Percentiles rank a stretch among this genome's conserved stretches.
These are phyloP conservation scores for Fusarium abutilonis DNA, from an alignment of 2,329 filamentous ascomycete species.

Conservation along the genomic window DNA sequence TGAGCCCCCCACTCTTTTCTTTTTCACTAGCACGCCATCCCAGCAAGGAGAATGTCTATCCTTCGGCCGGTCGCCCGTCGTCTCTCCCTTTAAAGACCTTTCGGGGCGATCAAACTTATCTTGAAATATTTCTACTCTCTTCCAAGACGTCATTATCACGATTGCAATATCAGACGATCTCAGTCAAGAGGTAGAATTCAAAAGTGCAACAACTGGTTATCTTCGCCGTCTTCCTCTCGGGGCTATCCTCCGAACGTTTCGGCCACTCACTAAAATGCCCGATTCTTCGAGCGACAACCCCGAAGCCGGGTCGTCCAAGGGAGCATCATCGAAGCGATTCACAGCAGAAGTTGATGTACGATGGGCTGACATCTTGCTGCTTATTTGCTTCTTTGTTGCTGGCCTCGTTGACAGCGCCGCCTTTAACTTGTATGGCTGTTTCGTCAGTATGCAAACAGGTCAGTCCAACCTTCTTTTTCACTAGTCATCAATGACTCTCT, in stretches of 20 bases:
- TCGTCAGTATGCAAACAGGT: conserved; percentile 47
- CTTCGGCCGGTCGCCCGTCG: background rate
- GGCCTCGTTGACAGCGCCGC: conserved; percentile 44
- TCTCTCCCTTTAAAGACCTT: conserved; percentile 6
- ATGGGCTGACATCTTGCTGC: conserved; percentile 41
- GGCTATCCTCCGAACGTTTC: background rate
- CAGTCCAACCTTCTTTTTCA: background rate
- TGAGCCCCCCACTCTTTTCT: conserved; percentile 6
- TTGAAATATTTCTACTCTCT: background rate
- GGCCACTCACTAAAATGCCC: conserved; percentile 18
- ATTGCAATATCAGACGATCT: background rate
- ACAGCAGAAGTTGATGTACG: conserved; percentile 31
- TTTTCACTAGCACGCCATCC: no score
- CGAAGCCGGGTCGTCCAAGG: conserved; percentile 27
- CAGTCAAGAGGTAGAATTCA: no score
- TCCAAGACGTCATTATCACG: conserved; percentile 5
- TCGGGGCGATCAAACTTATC: background rate
- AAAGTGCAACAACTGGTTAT: background rate
- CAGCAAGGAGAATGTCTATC: conserved; percentile 23
- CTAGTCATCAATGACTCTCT: background rate
- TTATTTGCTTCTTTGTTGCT: conserved; percentile 43
- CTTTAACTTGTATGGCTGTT: conserved; percentile 46
- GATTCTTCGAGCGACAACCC: conserved; percentile 33
- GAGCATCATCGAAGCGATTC: conserved; percentile 18
- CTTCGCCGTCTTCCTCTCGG: background rate